Evolutionary conservation across 225 moss, liverwort and hornwort species (phyloP), one percentile per base, ranked within the genome.

Genomic region (Antitrichia curtipendula): DNA sequence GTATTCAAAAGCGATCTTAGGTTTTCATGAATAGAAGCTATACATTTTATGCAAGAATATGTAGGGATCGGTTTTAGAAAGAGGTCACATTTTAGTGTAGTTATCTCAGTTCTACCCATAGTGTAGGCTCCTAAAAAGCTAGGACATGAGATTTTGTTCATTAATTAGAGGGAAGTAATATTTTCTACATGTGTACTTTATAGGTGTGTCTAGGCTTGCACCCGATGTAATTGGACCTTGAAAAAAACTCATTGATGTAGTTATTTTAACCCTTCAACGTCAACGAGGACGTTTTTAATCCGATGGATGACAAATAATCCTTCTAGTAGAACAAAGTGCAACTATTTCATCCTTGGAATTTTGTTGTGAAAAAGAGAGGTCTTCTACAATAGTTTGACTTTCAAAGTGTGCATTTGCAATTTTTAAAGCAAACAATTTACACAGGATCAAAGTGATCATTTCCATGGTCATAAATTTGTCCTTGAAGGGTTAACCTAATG

Each of bases 81-180:
- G 7, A 14, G 7, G 2, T 4, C 5, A 69, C 14, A 69, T 40
- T 40, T 40, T 0, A 23, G 0, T 13, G 7, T 8, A 24, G 1
- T 69, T 40, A 24, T 8, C 0, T 25, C 41, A 15, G 25, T 5
- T 70, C 8, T 0, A 40, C 2, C 2, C 1, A 3, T 5, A 8
- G 8, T 8, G 8, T 9, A 41, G 5, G 4, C 25, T 40, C 8
- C 1, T 3, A 13, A 68, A 3, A 69, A 22, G 9, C 4, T 1
- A 12, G 1, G 2, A 68, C 7, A 69, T 13, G 0, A 8, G 12
- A 38, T 1, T 23, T 69, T 23, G 8, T 40, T 69, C 13, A 40
- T 12, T 8, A 24, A 69, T 23, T 8, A 25, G 40, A 14, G 1
- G 14, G 24, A 41, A 24, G 1, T 1, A 40, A 69, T 38, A 4